Conservation (phyloP, 2,329 filamentous ascomycete species). For the Aspergillus luchuensis region DNA sequence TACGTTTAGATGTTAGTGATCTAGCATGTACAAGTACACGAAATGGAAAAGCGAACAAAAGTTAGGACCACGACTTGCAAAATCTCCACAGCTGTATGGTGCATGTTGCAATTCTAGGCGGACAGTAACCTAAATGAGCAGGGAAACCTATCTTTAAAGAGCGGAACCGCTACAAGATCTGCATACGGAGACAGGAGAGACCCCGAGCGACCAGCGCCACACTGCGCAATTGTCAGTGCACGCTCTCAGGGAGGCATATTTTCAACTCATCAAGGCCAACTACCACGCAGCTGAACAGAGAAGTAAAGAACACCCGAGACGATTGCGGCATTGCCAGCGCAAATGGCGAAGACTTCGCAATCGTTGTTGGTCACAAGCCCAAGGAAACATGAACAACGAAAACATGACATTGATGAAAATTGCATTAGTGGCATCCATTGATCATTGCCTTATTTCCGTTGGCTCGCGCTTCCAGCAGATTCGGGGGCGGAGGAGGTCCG, state of each 20-base stretch:
- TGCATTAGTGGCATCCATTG: constrained; percentile 43
- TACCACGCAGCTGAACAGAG: constrained; percentile 7
- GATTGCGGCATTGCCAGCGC: constrained; percentile 6
- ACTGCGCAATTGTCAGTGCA: constrained; percentile 10
- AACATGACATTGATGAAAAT: constrained; percentile 1
- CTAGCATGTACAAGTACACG: constrained; percentile 37
- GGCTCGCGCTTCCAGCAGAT: constrained; percentile 48
- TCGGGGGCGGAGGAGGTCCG: constrained; percentile 55
- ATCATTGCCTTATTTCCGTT: constrained; percentile 48
- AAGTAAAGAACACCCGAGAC: constrained; percentile 5
- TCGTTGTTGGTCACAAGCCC: constrained; percentile 5
- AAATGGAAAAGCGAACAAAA: constrained; percentile 22
- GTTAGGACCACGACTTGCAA: constrained; percentile 13
- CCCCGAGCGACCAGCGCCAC: constrained; percentile 12
- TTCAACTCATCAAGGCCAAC: constrained; percentile 8
- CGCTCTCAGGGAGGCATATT: background rate
- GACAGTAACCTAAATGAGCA: constrained; percentile 5
- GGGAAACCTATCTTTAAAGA: constrained; percentile 4
- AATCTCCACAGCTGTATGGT: background rate
- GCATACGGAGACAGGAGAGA: constrained; percentile 15
- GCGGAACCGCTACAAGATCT: constrained; percentile 9
- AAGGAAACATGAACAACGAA: constrained; percentile 9
- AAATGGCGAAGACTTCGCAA: background rate
- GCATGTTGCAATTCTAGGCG: constrained; percentile 12
- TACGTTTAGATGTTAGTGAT: constrained; percentile 21